A percentile compares a stretch with the other conserved stretches of the same genome.
Conservation (phyloP, 345 rosid genomes). For the Corymbia maculata region DNA sequence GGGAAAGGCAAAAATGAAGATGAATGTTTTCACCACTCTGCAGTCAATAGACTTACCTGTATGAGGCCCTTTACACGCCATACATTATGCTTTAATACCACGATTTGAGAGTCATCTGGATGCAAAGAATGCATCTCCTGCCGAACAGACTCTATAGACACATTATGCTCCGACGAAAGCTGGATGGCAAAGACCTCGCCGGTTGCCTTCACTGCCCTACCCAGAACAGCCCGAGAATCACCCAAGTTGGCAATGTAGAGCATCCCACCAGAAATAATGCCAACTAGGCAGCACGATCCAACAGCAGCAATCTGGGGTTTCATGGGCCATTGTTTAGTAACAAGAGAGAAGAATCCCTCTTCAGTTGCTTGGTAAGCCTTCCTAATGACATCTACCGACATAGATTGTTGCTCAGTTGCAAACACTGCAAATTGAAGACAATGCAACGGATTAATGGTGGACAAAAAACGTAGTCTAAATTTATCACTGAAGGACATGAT, state of each 20-base stretch:
- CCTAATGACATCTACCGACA: conserved; percentile 75
- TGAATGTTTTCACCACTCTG: background rate
- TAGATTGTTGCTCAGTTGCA: conserved; percentile 63
- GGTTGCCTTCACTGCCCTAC: conserved; percentile 72
- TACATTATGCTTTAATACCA: conserved; percentile 81
- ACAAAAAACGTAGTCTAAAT: background rate
- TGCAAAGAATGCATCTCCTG: conserved; percentile 84
- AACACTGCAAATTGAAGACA: conserved; percentile 34
- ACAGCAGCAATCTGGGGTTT: conserved; percentile 97
- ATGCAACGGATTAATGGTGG: background rate
- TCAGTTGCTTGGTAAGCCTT: conserved; percentile 94
- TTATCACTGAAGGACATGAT: background rate
- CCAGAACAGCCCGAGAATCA: conserved; percentile 93
- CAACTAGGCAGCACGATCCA: conserved; percentile 89
- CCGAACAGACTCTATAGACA: conserved; percentile 77
- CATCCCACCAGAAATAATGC: conserved; percentile 67
- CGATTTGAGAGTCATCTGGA: conserved; percentile 82
- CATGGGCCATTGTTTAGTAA: conserved; percentile 87
- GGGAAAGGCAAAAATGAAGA: background rate
- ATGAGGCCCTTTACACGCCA: conserved; percentile 98
- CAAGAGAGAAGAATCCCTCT: conserved; percentile 80
- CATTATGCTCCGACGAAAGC: conserved; percentile 85
- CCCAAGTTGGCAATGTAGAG: conserved; percentile 89
- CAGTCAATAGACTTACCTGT: conserved; percentile 42
- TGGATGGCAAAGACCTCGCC: conserved; percentile 87